phyloP scores from a whole-genome alignment of 495 filamentous ascomycete species.

The Pyronema domesticum region DNA sequence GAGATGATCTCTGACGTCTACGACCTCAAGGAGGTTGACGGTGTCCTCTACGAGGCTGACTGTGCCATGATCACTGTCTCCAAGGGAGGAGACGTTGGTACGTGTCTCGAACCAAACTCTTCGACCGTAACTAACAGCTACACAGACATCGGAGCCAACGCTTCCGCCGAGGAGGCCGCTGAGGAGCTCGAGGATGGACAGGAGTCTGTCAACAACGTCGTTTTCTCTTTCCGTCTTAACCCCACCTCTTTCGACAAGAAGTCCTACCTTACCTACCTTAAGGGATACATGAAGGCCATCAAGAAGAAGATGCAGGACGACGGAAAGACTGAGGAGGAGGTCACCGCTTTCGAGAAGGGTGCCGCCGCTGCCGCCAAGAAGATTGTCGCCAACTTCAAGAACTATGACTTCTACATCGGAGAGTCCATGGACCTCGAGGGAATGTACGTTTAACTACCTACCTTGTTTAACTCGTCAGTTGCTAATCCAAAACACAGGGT shows the following conservation, averaged over 20 bases:
- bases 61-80: constrained; percentile 61
- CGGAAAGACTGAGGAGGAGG: constrained; percentile 40
- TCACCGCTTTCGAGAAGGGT: constrained; percentile 60
- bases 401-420: constrained; percentile 88
- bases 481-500: constrained; percentile 38
- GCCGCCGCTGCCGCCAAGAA: constrained; percentile 56
- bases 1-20: constrained; percentile 95
- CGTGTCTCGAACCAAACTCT: constrained; percentile 20
- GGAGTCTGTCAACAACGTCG: constrained; percentile 79
- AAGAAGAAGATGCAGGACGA: constrained; percentile 47
- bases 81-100: constrained; percentile 52
- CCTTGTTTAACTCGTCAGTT: constrained; percentile 1
- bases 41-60: constrained; percentile 67
- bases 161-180: constrained; percentile 67
- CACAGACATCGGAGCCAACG: constrained; percentile 82
- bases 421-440: constrained; percentile 79
- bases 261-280: constrained; percentile 57
- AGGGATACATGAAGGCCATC: constrained; percentile 79
- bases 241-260: constrained; percentile 71
- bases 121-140: background rate
- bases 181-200: constrained; percentile 54
- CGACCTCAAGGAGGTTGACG: constrained; percentile 55
- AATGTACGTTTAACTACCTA: constrained; percentile 42
- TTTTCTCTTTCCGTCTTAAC: constrained; percentile 78
- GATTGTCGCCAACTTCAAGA: constrained; percentile 68